Conservation (phyloP, 345 rosid species). For the Murraya paniculata region DNA sequence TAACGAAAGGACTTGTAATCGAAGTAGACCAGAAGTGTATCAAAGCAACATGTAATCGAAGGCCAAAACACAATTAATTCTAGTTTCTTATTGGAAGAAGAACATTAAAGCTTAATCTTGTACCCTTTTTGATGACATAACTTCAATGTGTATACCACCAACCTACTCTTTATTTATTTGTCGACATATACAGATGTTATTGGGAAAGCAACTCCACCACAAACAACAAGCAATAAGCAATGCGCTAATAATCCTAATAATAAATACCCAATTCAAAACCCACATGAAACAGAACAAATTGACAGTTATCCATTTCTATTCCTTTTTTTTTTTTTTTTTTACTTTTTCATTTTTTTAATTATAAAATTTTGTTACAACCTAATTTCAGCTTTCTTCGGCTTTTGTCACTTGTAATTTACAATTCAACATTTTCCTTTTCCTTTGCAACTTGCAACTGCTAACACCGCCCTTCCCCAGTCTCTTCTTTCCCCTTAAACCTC, state of each 20-base stretch:
- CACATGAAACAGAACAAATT: neutral
- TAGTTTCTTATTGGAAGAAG: neutral
- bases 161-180: neutral
- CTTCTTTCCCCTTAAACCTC: neutral
- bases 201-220: neutral
- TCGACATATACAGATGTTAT: neutral
- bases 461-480: conserved; percentile 5
- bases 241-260: neutral
- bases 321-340: too few relatives aligned
- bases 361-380: neutral
- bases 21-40: too few relatives aligned
- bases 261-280: too few relatives aligned
- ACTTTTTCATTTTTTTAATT: too few relatives aligned
- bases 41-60: neutral
- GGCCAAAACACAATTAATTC: neutral
- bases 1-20: too few relatives aligned
- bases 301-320: neutral
- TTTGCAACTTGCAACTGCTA: conserved; percentile 31
- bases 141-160: neutral
- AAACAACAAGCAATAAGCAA: neutral
- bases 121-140: too few relatives aligned
- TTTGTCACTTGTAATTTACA: conserved; percentile 46
- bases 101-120: neutral
- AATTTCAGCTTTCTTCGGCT: conserved; percentile 35
- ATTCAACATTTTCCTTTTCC: conserved; percentile 4